Evolutionary conservation across 1,139 yeast species (phyloP), one percentile per base, ranked within the genome.

Genomic region (Yamadazyma trypodendri): DNA sequence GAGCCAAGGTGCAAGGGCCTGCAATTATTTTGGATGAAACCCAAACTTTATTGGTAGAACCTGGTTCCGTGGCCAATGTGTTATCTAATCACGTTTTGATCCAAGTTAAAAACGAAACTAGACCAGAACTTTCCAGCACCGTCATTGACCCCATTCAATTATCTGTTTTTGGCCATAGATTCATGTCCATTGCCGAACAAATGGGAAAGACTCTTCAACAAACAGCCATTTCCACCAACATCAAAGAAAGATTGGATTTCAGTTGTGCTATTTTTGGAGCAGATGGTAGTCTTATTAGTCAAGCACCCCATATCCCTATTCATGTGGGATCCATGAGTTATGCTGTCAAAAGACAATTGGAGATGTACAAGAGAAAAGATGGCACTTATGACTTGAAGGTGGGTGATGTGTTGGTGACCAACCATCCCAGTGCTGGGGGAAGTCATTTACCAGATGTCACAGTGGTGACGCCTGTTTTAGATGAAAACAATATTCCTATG

Each of bases 301-400:
- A 84, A 61, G 95, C 95, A 0, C 94, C 94, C 1, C 94, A 86
- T 58, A 85, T 86, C 36, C 95, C 95, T 0, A 90, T 85, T 31
- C 95, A 86, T 56, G 63, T 86, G 43, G 95, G 95, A 2, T 86
- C 95, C 3, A 86, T 86, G 95, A 82, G 90, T 1, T 81, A 84
- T 36, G 88, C 90, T n/a, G 86, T 84, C 8, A 73, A 76, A 37
- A 81, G 77, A 8, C 92, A 84, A 58, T 75, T 75, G 28, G 68
- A 78, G 31, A 42, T 77, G 24, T 84, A 92, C 89, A 36, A 29
- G 20, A 38, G 30, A 28, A 35, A 15, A 3, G 41, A 33, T 9
- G 62, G 75, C 40, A 30, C 35, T 7, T 40, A 33, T 25, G 36
- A 36, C 31, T 56, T 78, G 44, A 62, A 74, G 39, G 79, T 76